Percentiles rank a stretch among this genome's conserved stretches.
These are phyloP conservation scores for Pleurotus salmoneostramineus DNA, from an alignment of 768 basidiomycete genomes.

Conservation along the genomic window DNA sequence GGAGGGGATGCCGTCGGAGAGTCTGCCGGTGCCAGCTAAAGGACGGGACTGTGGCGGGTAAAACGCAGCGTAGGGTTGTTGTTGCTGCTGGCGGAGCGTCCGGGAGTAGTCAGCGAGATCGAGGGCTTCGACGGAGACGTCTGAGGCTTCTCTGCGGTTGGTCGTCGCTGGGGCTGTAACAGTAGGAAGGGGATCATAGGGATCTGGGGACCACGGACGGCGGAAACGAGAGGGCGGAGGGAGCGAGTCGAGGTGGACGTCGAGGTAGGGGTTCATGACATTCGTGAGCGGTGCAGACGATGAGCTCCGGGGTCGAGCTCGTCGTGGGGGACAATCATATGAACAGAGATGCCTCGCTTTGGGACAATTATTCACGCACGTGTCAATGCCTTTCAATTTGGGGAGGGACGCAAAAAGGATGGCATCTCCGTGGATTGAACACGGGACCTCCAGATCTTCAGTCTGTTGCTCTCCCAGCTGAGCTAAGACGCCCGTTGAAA, in stretches of 20 bases:
- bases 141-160: conserved; percentile 48
- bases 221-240: conserved; percentile 51
- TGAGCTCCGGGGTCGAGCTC: background rate
- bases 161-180: conserved; percentile 16
- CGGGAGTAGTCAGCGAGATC: conserved; percentile 70
- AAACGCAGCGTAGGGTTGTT: conserved; percentile 16
- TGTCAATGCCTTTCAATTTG: too few relatives aligned
- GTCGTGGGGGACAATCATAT: background rate
- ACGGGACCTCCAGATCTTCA: conserved; percentile 72
- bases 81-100: conserved; percentile 39
- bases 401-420: conserved; percentile 1
- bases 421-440: conserved; percentile 60
- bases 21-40: conserved; percentile 21
- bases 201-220: conserved; percentile 66
- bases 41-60: conserved; percentile 19
- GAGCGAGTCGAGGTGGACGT: conserved; percentile 38
- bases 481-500: conserved; percentile 33
- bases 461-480: conserved; percentile 74
- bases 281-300: conserved; percentile 12
- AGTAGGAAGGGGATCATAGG: conserved; percentile 39
- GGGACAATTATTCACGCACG: too few relatives aligned
- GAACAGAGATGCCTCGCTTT: background rate
- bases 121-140: conserved; percentile 65
- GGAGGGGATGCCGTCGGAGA: conserved; percentile 20
- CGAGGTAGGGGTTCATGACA: conserved; percentile 35